Percentiles rank a stretch among this genome's conserved stretches.
These are phyloP conservation scores for Teratosphaeria pseudoeucalypti DNA, from an alignment of 2,329 filamentous ascomycete species.

Conservation along the genomic window DNA sequence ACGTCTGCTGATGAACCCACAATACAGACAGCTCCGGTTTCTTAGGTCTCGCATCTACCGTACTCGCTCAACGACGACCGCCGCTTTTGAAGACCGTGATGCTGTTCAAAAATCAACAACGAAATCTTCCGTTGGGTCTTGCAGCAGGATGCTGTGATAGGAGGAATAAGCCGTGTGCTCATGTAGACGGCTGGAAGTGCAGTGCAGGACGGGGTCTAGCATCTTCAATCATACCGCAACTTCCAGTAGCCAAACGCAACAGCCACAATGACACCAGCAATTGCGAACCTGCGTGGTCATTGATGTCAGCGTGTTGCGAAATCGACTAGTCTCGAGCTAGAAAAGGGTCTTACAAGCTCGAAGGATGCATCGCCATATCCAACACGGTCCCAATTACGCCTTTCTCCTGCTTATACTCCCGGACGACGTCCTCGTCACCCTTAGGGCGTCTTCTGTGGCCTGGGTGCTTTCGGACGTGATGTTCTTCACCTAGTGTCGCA, in stretches of 20 bases:
- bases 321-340: neutral
- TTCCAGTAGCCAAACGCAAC: conserved; percentile 6
- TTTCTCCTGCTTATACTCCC: neutral
- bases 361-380: conserved; percentile 1
- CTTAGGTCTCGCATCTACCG: neutral
- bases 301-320: neutral
- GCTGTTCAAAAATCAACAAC: neutral
- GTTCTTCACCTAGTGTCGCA: neutral
- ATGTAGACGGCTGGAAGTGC: neutral
- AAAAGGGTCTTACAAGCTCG: neutral
- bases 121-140: neutral
- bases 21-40: neutral
- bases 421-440: neutral
- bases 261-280: conserved; percentile 3
- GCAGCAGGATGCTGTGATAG: neutral
- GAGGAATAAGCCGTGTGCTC: neutral
- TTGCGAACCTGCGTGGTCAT: neutral
- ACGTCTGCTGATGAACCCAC: neutral
- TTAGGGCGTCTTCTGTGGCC: neutral
- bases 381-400: neutral
- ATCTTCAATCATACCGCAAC: conserved; percentile 2
- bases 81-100: neutral
- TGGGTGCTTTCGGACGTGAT: neutral
- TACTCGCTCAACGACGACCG: neutral
- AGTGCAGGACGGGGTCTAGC: neutral